Evolutionary conservation across 352 stramenopile genomes (phyloP).

Genomic region (Phytopythium helicoides): DNA sequence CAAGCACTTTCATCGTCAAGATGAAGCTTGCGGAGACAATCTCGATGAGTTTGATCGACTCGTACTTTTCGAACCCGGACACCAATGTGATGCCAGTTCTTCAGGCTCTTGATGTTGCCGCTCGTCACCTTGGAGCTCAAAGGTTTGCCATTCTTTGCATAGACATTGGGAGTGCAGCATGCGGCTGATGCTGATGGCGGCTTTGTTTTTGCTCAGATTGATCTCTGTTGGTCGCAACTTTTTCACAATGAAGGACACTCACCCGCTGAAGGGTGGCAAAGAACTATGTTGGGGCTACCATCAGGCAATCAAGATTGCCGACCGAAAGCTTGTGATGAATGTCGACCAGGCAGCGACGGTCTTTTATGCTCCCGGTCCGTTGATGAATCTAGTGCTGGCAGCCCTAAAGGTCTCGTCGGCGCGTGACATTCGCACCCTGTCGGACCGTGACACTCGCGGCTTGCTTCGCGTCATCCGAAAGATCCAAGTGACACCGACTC

Average conservation of each 20-base stretch:
- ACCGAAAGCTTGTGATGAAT: constrained; percentile 65
- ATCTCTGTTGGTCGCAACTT: constrained; percentile 70
- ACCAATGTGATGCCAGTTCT: constrained; percentile 59
- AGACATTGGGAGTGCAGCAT: not conserved
- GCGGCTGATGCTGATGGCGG: not conserved
- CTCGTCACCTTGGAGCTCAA: constrained; percentile 54
- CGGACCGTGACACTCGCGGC: constrained; percentile 27
- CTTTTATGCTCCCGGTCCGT: constrained; percentile 54
- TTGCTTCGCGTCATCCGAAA: constrained; percentile 45
- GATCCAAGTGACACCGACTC: constrained; percentile 50
- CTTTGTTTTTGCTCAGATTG: constrained; percentile 17
- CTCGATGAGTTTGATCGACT: constrained; percentile 31
- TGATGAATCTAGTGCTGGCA: constrained; percentile 49
- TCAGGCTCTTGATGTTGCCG: constrained; percentile 73
- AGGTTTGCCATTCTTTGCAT: not conserved
- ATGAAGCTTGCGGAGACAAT: constrained; percentile 71
- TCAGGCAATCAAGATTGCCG: constrained; percentile 53
- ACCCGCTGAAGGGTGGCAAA: constrained; percentile 54
- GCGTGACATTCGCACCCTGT: constrained; percentile 35
- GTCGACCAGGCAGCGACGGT: constrained; percentile 69
- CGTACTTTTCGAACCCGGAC: constrained; percentile 55
- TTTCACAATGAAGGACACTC: constrained; percentile 63
- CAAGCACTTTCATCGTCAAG: constrained; percentile 48
- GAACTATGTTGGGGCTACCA: constrained; percentile 77
- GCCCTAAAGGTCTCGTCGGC: constrained; percentile 28